Evolutionary conservation across 2,329 filamentous ascomycete species (phyloP).

Genomic region (Aspergillus sp.): DNA sequence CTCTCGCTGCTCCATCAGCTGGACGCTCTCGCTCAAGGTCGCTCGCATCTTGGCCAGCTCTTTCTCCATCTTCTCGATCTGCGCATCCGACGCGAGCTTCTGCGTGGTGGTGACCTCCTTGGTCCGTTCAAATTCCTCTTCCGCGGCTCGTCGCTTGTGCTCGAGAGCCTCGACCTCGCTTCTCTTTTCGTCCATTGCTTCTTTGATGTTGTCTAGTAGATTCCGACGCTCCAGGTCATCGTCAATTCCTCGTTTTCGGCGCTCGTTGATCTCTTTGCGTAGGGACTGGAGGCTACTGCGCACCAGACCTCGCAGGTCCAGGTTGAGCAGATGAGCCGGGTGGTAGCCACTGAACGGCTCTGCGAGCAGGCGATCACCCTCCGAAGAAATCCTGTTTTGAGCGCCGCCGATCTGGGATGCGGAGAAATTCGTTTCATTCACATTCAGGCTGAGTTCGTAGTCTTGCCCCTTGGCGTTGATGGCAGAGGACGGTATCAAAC

Average conservation of each 20-base stretch:
- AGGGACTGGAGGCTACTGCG: slow-evolving; percentile 69
- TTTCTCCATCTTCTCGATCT: slow-evolving; percentile 98
- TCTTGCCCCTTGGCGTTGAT: slow-evolving; percentile 75
- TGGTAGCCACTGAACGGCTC: slow-evolving; percentile 81
- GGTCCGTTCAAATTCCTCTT: slow-evolving; percentile 89
- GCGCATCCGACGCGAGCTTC: slow-evolving; percentile 78
- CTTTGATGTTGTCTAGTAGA: slow-evolving; percentile 85
- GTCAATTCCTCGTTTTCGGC: slow-evolving; percentile 71
- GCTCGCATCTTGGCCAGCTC: slow-evolving; percentile 89
- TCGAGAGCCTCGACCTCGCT: slow-evolving; percentile 86
- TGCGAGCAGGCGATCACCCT: slow-evolving; percentile 68
- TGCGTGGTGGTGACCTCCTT: slow-evolving; percentile 81
- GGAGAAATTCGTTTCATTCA: slow-evolving; percentile 72
- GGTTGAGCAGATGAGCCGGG: slow-evolving; percentile 75
- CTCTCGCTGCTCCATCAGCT: slow-evolving; percentile 86
- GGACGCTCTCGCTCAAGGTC: slow-evolving; percentile 72
- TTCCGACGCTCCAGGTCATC: slow-evolving; percentile 92
- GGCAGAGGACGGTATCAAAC: slow-evolving; percentile 74
- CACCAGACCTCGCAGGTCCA: slow-evolving; percentile 75
- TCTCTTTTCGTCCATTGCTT: slow-evolving; percentile 91
- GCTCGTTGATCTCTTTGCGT: slow-evolving; percentile 85
- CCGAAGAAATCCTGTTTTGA: slow-evolving; percentile 38
- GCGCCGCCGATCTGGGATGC: slow-evolving; percentile 47
- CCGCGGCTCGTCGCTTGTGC: slow-evolving; percentile 75
- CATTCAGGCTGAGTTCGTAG: slow-evolving; percentile 75